phyloP scores from a whole-genome alignment of 164 flowering plant genomes.

The Nymphaea colorata region DNA sequence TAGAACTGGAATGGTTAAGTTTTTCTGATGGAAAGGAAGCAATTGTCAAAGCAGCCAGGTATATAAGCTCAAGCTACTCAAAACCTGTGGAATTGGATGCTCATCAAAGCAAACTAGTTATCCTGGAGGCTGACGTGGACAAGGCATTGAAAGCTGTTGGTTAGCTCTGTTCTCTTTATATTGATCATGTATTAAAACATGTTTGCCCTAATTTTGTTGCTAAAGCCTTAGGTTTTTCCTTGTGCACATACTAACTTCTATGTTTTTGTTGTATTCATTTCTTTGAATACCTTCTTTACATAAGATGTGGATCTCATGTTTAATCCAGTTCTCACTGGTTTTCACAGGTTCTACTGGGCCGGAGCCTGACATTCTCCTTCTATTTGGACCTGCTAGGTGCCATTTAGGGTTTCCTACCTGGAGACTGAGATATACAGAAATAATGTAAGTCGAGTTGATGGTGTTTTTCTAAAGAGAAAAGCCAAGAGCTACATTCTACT shows the following conservation, averaged over 20 bases:
- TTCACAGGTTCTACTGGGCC: slow-evolving; percentile 54
- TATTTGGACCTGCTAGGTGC: slow-evolving; percentile 81
- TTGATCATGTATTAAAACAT: neutral
- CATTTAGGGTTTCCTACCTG: slow-evolving; percentile 92
- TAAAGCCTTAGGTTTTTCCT: neutral
- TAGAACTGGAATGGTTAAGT: slow-evolving; percentile 57
- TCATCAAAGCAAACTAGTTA: slow-evolving; percentile 18
- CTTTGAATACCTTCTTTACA: neutral
- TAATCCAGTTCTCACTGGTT: neutral
- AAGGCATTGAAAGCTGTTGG: slow-evolving; percentile 61
- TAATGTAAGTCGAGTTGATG: slow-evolving; percentile 40
- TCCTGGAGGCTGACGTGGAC: slow-evolving; percentile 49
- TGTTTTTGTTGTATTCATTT: neutral
- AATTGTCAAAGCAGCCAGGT: slow-evolving; percentile 67
- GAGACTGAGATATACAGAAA: slow-evolving; percentile 86
- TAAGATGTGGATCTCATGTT: neutral
- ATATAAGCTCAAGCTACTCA: slow-evolving; percentile 35
- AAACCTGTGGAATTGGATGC: slow-evolving; percentile 13
- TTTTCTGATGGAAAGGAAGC: slow-evolving; percentile 74
- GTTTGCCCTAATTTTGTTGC: neutral
- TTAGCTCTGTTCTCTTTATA: slow-evolving; percentile 15
- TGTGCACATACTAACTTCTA: neutral
- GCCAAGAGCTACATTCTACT: no score
- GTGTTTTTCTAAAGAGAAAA: no score
- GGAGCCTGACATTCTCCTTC: slow-evolving; percentile 66